A percentile compares a stretch with the other conserved stretches of the same genome.
Conservation (phyloP, 2,329 filamentous ascomycete species). For the Alternaria sp. region DNA sequence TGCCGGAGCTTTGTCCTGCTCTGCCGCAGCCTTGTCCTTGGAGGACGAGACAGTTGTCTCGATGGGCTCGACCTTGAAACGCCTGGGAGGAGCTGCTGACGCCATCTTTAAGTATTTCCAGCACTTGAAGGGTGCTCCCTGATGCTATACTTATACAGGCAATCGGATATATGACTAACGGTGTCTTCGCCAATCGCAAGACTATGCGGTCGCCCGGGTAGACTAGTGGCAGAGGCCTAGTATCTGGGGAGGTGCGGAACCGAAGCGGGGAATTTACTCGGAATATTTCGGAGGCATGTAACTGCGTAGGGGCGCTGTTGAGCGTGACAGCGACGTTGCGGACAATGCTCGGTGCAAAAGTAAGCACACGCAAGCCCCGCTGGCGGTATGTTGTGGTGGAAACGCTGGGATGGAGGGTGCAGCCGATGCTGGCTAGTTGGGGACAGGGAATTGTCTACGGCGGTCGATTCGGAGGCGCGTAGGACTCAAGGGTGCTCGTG, state of each 20-base stretch:
- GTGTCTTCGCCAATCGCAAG: conserved; percentile 19
- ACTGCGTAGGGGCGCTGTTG: conserved; percentile 7
- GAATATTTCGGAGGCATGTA: conserved; percentile 26
- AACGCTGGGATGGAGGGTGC: background rate
- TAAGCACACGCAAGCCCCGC: conserved; percentile 7
- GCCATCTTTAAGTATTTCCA: conserved; percentile 32
- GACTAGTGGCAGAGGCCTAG: conserved; percentile 25
- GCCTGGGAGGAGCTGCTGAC: conserved; percentile 38
- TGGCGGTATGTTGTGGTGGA: background rate
- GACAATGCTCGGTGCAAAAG: conserved; percentile 1
- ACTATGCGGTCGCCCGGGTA: conserved; percentile 23
- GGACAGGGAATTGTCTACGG: background rate
- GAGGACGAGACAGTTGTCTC: conserved; percentile 49
- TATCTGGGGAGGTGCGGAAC: conserved; percentile 26
- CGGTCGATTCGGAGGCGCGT: conserved; percentile 6
- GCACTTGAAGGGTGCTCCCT: conserved; percentile 4
- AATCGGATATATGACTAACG: conserved; percentile 22
- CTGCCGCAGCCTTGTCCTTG: conserved; percentile 72
- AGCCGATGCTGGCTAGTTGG: background rate
- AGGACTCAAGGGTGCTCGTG: conserved; percentile 13
- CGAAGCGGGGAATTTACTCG: conserved; percentile 33
- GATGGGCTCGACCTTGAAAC: conserved; percentile 48
- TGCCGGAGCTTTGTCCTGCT: conserved; percentile 71
- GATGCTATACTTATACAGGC: conserved; percentile 7
- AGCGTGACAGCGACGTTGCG: background rate